Evolutionary conservation across 2,329 filamentous ascomycete species (phyloP).

Genomic region (Aspergillus bombycis): DNA sequence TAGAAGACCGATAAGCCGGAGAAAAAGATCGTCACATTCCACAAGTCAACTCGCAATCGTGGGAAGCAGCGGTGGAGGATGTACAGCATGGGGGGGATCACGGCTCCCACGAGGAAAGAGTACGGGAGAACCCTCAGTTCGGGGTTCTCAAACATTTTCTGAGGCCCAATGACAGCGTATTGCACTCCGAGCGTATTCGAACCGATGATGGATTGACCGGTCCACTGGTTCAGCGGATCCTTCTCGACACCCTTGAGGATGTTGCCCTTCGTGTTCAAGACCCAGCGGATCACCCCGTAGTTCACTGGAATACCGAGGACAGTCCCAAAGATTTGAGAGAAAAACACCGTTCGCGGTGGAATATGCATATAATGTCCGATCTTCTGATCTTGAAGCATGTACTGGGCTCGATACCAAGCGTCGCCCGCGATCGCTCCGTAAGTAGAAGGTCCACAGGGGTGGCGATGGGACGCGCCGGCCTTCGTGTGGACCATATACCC

Average conservation of each 20-base stretch:
- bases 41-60: conserved; percentile 57
- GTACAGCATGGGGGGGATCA: conserved; percentile 46
- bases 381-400: conserved; percentile 65
- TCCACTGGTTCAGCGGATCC: conserved; percentile 65
- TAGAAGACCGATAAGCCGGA: conserved; percentile 60
- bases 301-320: conserved; percentile 64
- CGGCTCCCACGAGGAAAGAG: conserved; percentile 37
- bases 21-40: conserved; percentile 67
- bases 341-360: conserved; percentile 62
- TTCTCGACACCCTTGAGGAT: conserved; percentile 55
- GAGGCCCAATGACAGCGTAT: conserved; percentile 59
- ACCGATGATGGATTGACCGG: conserved; percentile 56
- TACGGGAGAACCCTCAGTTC: conserved; percentile 36
- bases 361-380: conserved; percentile 69
- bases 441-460: conserved; percentile 60
- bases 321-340: conserved; percentile 63
- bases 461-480: conserved; percentile 53
- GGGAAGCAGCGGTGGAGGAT: conserved; percentile 58
- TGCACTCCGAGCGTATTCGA: conserved; percentile 61
- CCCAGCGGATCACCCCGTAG: conserved; percentile 64
- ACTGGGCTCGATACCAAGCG: conserved; percentile 62
- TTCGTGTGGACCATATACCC: conserved; percentile 60
- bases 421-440: conserved; percentile 65
- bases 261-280: conserved; percentile 59
- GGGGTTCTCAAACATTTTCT: conserved; percentile 30